These are phyloP conservation scores for Globisporangium takayamanum DNA, from an alignment of 352 stramenopile genomes.

Conservation along the genomic window DNA sequence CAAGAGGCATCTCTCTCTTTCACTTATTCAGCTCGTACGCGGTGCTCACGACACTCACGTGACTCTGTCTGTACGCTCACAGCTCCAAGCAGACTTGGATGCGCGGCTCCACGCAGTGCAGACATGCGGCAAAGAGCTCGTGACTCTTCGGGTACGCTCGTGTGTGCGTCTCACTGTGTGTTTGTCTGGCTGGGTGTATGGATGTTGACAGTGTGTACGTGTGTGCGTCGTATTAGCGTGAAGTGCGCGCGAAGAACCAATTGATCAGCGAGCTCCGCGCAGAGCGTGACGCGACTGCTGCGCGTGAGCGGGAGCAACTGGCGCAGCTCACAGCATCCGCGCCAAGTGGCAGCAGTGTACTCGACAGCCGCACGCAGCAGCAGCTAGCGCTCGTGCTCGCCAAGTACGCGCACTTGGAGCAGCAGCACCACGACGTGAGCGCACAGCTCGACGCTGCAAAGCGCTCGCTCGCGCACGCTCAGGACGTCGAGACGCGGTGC, in stretches of 20 bases:
- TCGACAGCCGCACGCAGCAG: constrained; percentile 24
- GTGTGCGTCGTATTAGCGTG: constrained; percentile 23
- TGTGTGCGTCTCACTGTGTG: neutral
- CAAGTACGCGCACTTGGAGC: constrained; percentile 66
- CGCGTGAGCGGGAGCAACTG: constrained; percentile 36
- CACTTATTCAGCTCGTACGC: neutral
- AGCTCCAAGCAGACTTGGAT: constrained; percentile 64
- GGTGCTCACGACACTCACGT: neutral
- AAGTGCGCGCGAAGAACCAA: constrained; percentile 42
- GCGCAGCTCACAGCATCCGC: constrained; percentile 19
- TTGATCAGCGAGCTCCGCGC: constrained; percentile 27
- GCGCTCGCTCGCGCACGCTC: constrained; percentile 18
- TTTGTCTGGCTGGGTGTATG: neutral
- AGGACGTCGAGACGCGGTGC: constrained; percentile 42
- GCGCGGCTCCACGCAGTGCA: constrained; percentile 44
- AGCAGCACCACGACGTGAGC: constrained; percentile 24
- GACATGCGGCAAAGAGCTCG: constrained; percentile 55
- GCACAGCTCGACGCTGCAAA: constrained; percentile 31
- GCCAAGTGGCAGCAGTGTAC: constrained; percentile 3
- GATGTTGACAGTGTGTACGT: neutral
- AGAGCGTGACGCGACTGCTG: constrained; percentile 21
- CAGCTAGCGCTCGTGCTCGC: constrained; percentile 45
- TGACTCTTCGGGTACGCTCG: constrained; percentile 37
- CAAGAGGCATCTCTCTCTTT: neutral
- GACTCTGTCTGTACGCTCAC: neutral